Conservation (phyloP, 139 green algal species). For the Pseudopediastrum boryanum region DNA sequence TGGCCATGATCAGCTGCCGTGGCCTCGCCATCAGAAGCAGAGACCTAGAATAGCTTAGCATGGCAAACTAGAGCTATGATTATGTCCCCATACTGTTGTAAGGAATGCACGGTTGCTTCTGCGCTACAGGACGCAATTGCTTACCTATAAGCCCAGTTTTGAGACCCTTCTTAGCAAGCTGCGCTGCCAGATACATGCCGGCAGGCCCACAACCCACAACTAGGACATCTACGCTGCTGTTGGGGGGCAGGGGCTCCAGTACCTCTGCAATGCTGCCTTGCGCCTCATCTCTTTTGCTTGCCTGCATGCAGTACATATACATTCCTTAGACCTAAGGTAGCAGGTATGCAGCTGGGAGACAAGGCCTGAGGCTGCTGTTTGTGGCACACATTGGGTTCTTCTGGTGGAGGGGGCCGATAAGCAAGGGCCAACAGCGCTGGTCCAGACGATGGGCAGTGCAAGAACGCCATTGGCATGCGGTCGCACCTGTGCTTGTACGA, state of each 20-base stretch:
- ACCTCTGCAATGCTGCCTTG: conserved; percentile 61
- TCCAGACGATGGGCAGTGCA: too few species aligned
- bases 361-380: too few species aligned
- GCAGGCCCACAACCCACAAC: conserved; percentile 92
- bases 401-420: background rate
- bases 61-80: background rate
- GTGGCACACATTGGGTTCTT: background rate
- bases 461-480: too few species aligned
- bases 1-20: background rate
- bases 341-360: too few species aligned
- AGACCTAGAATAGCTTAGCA: background rate
- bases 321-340: too few species aligned
- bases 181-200: conserved; percentile 85
- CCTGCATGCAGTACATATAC: too few species aligned
- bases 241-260: conserved; percentile 40
- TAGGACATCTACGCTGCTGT: conserved; percentile 57
- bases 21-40: background rate
- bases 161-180: conserved; percentile 81
- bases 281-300: conserved; percentile 67
- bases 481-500: conserved; percentile 66
- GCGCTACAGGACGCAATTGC: background rate
- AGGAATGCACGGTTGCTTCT: too few species aligned
- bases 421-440: background rate
- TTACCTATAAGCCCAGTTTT: conserved; percentile 74
- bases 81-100: too few species aligned